Base-by-base conservation (phyloP, 1,284 basidiomycete genomes). In the Neotropicomus parvogracilis region DNA sequence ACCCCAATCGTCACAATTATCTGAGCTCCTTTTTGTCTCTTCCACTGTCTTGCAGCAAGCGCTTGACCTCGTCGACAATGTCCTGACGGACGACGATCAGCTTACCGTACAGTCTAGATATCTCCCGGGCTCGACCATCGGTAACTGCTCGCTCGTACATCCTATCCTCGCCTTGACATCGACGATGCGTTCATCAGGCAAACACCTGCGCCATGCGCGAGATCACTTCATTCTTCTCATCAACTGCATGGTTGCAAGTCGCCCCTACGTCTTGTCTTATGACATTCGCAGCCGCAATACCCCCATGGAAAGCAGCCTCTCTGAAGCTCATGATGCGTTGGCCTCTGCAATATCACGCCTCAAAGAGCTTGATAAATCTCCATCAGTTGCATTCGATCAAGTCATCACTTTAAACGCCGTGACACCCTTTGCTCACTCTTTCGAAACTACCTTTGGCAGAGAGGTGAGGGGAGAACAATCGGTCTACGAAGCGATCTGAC, bases 121-220 rank as follows among this genome's bases (percentile, higher is more conserved):
- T 59, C 75, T 91, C 44, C 85, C 87, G 21, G 88, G 88, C 14
- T 90, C 88, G 11, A 90, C 88, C 6, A 91, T 91, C 49, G 88
- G 88, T 88, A 64, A 46, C 60, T 40, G 20, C 39, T 20, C 39
- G n/a, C 32, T 31, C 19, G 13, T 35, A 7, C 31, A 34, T 29
- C 16, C 7, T 31, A 21, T 39, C 35, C 45, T 28, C 26, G 16
- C 19, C 32, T 48, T 44, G 13, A 49, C 37, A 39, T 41, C 41
- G 28, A 46, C 32, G 26, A 42, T 28, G 4, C 41, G 44, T 40
- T 16, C 44, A 21, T 37, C 51, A 90, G 88, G 88, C 41, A 91
- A 91, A 68, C 88, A 91, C 62, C 67, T 91, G 32, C 80, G 88
- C 39, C 88, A 91, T 72, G 87, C 86, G 24, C 75, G 83, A 48